Conservation (phyloP, 805 yeast genomes). For the Clavispora vitiphila region DNA sequence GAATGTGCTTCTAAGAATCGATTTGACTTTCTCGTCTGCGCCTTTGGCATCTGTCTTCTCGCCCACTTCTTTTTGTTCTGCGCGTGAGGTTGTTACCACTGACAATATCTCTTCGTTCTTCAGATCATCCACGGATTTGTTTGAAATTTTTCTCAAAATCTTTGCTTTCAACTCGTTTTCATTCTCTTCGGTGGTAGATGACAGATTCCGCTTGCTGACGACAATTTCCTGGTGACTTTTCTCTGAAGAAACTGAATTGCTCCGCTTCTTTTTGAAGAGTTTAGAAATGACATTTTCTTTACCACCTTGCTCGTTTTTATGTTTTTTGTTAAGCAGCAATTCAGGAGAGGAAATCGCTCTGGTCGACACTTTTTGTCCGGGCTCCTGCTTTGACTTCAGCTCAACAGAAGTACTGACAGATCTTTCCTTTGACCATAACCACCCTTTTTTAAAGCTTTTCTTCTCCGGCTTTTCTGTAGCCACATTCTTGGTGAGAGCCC, state of each 20-base stretch:
- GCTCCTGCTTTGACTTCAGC: background rate
- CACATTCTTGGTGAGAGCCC: slow-evolving; percentile 4
- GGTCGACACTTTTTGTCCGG: slow-evolving; percentile 10
- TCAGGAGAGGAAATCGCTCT: slow-evolving; percentile 40
- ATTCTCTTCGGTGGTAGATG: background rate
- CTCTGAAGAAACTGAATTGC: slow-evolving; percentile 14
- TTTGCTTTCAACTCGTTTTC: background rate
- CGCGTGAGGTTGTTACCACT: background rate
- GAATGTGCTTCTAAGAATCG: slow-evolving; percentile 12
- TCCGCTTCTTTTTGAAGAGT: slow-evolving; percentile 32
- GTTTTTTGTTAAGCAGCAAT: slow-evolving; percentile 8
- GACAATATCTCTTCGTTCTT: background rate
- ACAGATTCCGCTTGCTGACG: background rate
- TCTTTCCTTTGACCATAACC: slow-evolving; percentile 36
- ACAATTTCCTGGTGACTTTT: background rate
- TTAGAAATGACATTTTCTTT: slow-evolving; percentile 39
- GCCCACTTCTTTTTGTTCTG: background rate
- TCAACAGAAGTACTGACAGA: background rate
- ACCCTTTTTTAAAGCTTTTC: slow-evolving; percentile 33
- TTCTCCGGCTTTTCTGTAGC: slow-evolving; percentile 8
- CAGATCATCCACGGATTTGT: background rate
- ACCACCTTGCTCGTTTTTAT: slow-evolving; percentile 14
- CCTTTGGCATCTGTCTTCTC: background rate
- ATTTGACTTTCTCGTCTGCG: slow-evolving; percentile 8
- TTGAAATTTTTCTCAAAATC: background rate